Evolutionary conservation across 805 yeast genomes (phyloP).

Genomic region (Saccharomycopsis fermentans): DNA sequence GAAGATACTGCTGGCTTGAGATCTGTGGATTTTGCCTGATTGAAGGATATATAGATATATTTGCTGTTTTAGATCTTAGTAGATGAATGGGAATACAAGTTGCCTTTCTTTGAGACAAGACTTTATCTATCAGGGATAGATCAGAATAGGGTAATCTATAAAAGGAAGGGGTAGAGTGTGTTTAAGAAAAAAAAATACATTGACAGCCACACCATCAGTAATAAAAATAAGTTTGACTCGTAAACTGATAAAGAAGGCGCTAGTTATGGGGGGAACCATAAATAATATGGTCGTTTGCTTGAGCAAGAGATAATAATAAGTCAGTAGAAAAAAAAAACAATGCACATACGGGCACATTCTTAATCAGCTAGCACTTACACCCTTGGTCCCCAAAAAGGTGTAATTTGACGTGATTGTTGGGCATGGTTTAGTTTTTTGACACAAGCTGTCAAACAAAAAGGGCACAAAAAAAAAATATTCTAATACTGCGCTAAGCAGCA

Average conservation of each 20-base stretch:
- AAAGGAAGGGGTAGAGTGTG: too few relatives aligned
- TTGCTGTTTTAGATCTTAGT: background rate
- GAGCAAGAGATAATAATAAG: too few relatives aligned
- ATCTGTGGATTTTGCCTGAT: too few relatives aligned
- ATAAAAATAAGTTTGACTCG: background rate
- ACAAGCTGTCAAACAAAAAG: background rate
- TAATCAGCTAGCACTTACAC: too few relatives aligned
- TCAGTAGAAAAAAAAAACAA: too few relatives aligned
- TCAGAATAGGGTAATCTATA: background rate
- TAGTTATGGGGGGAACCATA: too few relatives aligned
- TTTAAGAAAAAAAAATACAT: background rate
- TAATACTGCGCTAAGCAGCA: background rate
- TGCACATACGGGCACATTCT: too few relatives aligned
- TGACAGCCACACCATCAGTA: background rate
- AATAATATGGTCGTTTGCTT: too few relatives aligned
- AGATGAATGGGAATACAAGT: background rate
- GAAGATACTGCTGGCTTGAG: too few relatives aligned
- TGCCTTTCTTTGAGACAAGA: background rate
- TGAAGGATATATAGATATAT: too few relatives aligned
- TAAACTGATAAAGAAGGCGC: background rate
- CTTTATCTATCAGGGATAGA: background rate
- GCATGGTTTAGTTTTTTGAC: background rate
- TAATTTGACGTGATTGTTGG: too few relatives aligned
- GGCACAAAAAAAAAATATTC: background rate
- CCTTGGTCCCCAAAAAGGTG: too few relatives aligned